Percentiles rank a stretch among this genome's conserved stretches.
Evolutionary conservation across 768 basidiomycete genomes (phyloP).

Genomic region (Pholiota molesta): DNA sequence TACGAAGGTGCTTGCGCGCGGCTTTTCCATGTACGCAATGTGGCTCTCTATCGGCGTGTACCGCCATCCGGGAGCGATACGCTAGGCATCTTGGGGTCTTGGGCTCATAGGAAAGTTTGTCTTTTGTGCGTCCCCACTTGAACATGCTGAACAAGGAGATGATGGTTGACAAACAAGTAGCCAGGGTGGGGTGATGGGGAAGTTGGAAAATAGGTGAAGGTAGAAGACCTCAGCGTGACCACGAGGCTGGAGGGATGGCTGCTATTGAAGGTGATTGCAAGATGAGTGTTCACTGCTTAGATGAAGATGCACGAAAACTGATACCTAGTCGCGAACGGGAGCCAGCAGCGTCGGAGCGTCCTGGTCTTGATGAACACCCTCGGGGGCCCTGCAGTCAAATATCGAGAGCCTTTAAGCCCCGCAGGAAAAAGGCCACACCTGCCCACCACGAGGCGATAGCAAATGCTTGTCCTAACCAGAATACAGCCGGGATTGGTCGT

Average conservation of each 20-base stretch:
- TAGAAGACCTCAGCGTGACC: slow-evolving; percentile 31
- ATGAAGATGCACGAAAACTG: slow-evolving; percentile 18
- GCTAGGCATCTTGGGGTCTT: slow-evolving; percentile 36
- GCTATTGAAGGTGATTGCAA: slow-evolving; percentile 26
- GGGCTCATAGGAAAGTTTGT: slow-evolving; percentile 27
- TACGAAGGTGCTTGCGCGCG: slow-evolving; percentile 22
- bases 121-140: slow-evolving; percentile 32
- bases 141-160: slow-evolving; percentile 33
- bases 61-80: slow-evolving; percentile 32
- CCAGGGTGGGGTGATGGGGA: slow-evolving; percentile 21
- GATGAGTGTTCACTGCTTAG: slow-evolving; percentile 20
- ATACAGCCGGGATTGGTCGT: background rate
- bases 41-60: slow-evolving; percentile 23
- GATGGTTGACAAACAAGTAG: slow-evolving; percentile 24
- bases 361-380: slow-evolving; percentile 34
- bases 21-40: slow-evolving; percentile 23
- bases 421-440: slow-evolving; percentile 24
- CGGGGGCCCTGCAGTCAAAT: slow-evolving; percentile 27
- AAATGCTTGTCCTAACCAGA: slow-evolving; percentile 12
- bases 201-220: slow-evolving; percentile 22
- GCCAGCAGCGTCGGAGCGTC: slow-evolving; percentile 29
- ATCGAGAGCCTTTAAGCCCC: slow-evolving; percentile 33
- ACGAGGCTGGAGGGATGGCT: slow-evolving; percentile 36
- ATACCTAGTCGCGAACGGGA: slow-evolving; percentile 26
- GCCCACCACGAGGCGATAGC: slow-evolving; percentile 37